A percentile compares a stretch with the other conserved stretches of the same genome.
Evolutionary conservation across 2,329 filamentous ascomycete species (phyloP).

Genomic region (Sordariomycetes sp.): DNA sequence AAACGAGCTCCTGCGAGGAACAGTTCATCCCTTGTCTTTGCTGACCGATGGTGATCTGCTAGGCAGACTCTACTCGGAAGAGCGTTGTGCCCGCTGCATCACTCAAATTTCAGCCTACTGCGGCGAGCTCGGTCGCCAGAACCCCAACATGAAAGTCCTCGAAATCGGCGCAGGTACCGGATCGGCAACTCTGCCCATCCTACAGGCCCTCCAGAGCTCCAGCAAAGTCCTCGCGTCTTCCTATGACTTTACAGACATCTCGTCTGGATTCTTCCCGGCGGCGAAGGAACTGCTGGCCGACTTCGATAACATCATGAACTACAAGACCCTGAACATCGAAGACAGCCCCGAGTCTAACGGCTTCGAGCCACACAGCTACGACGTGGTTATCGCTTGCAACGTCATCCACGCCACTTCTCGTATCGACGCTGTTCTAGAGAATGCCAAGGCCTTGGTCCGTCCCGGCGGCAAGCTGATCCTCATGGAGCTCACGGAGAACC

Average conservation of each 20-base stretch:
- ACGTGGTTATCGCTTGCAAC: slow-evolving; percentile 4
- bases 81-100: neutral
- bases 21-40: slow-evolving; percentile 1
- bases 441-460: slow-evolving; percentile 3
- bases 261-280: slow-evolving; percentile 27
- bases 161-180: slow-evolving; percentile 32
- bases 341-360: neutral
- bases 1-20: slow-evolving; percentile 1
- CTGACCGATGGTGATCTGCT: slow-evolving; percentile 2
- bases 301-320: slow-evolving; percentile 11
- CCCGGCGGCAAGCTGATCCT: slow-evolving; percentile 7
- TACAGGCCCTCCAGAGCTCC: slow-evolving; percentile 18
- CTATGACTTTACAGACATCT: slow-evolving; percentile 38
- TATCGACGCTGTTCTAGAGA: neutral
- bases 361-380: slow-evolving; percentile 3
- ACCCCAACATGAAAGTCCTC: slow-evolving; percentile 21
- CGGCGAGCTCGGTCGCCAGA: slow-evolving; percentile 13
- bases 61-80: slow-evolving; percentile 1
- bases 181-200: slow-evolving; percentile 19
- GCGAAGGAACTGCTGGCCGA: slow-evolving; percentile 13
- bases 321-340: slow-evolving; percentile 3
- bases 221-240: neutral
- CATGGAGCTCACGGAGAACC: slow-evolving; percentile 5
- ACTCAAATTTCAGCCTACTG: slow-evolving; percentile 6
- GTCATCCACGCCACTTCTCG: slow-evolving; percentile 5